A percentile compares a stretch with the other conserved stretches of the same genome.
Evolutionary conservation across 2,329 filamentous ascomycete genomes (phyloP).

Genomic region (Lasiodiplodia hormozganensis): DNA sequence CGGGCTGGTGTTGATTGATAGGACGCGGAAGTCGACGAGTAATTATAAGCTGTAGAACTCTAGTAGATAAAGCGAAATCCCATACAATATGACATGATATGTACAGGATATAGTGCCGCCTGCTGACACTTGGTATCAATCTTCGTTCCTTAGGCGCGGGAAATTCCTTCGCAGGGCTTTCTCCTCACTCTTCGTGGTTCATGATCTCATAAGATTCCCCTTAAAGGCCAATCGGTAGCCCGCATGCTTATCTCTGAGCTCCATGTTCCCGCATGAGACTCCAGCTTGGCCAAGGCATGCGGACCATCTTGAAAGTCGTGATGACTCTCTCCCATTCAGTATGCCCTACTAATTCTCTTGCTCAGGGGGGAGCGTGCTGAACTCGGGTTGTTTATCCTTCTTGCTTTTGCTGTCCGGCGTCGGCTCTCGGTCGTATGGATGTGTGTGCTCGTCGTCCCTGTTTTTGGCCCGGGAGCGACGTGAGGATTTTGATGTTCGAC

Average conservation of each 20-base stretch:
- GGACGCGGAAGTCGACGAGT: background rate
- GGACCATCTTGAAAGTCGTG: background rate
- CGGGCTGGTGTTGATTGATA: slow-evolving; percentile 53
- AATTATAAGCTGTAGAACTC: slow-evolving; percentile 13
- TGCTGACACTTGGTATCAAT: background rate
- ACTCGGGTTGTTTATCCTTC: background rate
- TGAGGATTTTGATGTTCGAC: background rate
- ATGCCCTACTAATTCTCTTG: background rate
- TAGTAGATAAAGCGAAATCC: background rate
- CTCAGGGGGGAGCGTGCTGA: background rate
- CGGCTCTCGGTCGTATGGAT: slow-evolving; percentile 7
- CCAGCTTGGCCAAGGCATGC: background rate
- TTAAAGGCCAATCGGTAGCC: background rate
- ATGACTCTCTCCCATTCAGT: background rate
- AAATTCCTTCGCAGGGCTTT: background rate
- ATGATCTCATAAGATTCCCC: background rate
- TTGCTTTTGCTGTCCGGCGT: background rate
- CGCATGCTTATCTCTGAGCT: background rate
- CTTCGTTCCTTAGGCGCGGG: background rate
- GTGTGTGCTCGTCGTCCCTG: background rate
- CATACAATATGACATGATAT: background rate
- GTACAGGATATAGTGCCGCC: background rate
- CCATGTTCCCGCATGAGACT: background rate
- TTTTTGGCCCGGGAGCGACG: background rate
- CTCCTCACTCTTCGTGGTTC: background rate